phyloP scores from a whole-genome alignment of 495 filamentous ascomycete species.

The Hypoxylon fuscum region DNA sequence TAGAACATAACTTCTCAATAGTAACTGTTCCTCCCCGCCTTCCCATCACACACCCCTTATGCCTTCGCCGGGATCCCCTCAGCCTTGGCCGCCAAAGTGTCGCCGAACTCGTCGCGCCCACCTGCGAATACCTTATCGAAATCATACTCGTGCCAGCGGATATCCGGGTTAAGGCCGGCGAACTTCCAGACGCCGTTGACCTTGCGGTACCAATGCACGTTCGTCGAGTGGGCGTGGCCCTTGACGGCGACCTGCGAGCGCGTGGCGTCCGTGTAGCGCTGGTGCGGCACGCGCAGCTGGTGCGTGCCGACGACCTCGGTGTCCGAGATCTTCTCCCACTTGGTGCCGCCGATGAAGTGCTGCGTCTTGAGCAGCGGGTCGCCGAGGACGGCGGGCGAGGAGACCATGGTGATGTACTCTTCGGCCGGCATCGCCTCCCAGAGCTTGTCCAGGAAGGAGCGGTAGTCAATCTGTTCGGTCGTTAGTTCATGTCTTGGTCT shows the following conservation, averaged over 20 bases:
- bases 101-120: slow-evolving; percentile 56
- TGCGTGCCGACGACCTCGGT: slow-evolving; percentile 75
- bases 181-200: slow-evolving; percentile 84
- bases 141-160: slow-evolving; percentile 77
- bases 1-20: no score
- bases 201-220: slow-evolving; percentile 77
- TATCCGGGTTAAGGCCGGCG: slow-evolving; percentile 74
- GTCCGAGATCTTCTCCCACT: slow-evolving; percentile 76
- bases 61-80: slow-evolving; percentile 34
- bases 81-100: slow-evolving; percentile 26
- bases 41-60: slow-evolving; percentile 6
- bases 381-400: slow-evolving; percentile 71
- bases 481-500: slow-evolving; percentile 3
- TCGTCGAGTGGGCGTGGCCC: slow-evolving; percentile 76
- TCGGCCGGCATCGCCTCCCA: slow-evolving; percentile 78
- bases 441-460: slow-evolving; percentile 73
- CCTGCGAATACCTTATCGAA: slow-evolving; percentile 62
- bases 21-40: no score
- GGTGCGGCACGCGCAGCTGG: slow-evolving; percentile 80
- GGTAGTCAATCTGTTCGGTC: slow-evolving; percentile 69
- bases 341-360: slow-evolving; percentile 76
- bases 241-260: slow-evolving; percentile 62
- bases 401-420: slow-evolving; percentile 76
- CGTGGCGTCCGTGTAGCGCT: slow-evolving; percentile 66
- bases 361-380: slow-evolving; percentile 76